These are phyloP conservation scores for Ceratocystis albifundus DNA, from an alignment of 2,329 filamentous ascomycete genomes.

Conservation along the genomic window DNA sequence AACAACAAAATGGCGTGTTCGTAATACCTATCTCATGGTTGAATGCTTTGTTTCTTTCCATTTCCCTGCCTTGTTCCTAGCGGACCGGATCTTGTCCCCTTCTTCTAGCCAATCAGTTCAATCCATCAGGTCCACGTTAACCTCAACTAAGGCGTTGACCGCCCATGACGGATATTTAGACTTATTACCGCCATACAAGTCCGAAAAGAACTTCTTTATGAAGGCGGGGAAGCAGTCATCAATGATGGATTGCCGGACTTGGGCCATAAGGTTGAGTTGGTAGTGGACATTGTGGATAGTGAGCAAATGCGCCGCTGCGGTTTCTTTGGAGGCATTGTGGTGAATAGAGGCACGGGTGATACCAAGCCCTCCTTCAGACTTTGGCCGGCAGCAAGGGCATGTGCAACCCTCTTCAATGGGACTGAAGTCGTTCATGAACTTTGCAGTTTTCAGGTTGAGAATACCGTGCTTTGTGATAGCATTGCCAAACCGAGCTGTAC, in stretches of 20 bases:
- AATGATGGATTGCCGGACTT: constrained; percentile 63
- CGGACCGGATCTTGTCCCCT: not conserved
- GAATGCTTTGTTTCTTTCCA: not conserved
- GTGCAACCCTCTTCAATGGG: constrained; percentile 74
- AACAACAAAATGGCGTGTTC: not conserved
- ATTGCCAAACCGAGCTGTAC: constrained; percentile 92
- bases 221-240: constrained; percentile 72
- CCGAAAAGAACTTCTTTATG: constrained; percentile 63
- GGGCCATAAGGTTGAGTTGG: constrained; percentile 70
- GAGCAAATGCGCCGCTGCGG: constrained; percentile 69
- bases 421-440: constrained; percentile 66
- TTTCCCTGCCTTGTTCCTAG: not conserved
- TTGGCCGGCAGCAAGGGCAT: constrained; percentile 63
- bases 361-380: constrained; percentile 58
- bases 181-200: constrained; percentile 47
- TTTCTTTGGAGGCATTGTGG: constrained; percentile 89
- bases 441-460: constrained; percentile 70
- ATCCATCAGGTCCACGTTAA: constrained; percentile 63
- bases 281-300: constrained; percentile 97
- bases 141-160: constrained; percentile 60
- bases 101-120: not conserved
- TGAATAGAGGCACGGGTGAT: constrained; percentile 83
- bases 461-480: constrained; percentile 71
- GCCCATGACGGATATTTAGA: constrained; percentile 74
- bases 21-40: not conserved